Percentiles rank a stretch among this genome's conserved stretches.
These are phyloP conservation scores for Penicillium diatomitis DNA, from an alignment of 495 filamentous ascomycete genomes.

Conservation along the genomic window DNA sequence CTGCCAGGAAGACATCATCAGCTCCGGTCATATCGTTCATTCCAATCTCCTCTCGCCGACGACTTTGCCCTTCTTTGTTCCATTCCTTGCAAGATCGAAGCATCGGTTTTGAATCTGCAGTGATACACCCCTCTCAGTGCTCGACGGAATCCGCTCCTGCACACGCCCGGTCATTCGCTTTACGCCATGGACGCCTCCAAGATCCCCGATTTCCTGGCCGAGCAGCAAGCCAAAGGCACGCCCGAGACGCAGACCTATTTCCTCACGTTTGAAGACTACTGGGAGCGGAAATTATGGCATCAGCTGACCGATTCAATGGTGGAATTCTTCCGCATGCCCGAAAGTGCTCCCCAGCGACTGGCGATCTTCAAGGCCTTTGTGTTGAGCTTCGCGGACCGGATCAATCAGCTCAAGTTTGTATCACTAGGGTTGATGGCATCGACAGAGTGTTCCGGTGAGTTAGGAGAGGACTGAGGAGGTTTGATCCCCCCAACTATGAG, in stretches of 20 bases:
- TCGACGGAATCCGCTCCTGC: too few relatives aligned
- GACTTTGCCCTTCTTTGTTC: background rate
- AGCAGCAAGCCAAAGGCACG: slow-evolving; percentile 76
- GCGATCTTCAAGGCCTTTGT: slow-evolving; percentile 90
- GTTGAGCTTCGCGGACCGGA: slow-evolving; percentile 91
- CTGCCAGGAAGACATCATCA: slow-evolving; percentile 13
- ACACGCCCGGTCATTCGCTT: background rate
- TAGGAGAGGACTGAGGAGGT: background rate
- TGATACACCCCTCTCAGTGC: too few relatives aligned
- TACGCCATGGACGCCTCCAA: slow-evolving; percentile 68
- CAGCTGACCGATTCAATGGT: slow-evolving; percentile 87
- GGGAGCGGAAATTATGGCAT: slow-evolving; percentile 99
- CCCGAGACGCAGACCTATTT: slow-evolving; percentile 80
- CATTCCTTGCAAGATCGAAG: background rate
- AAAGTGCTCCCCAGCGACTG: slow-evolving; percentile 77
- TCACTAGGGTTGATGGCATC: slow-evolving; percentile 78
- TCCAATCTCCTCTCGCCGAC: slow-evolving; percentile 8
- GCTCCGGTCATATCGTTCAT: slow-evolving; percentile 1
- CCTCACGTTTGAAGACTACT: slow-evolving; percentile 90
- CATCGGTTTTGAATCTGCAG: too few relatives aligned
- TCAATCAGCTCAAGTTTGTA: slow-evolving; percentile 97
- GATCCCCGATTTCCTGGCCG: slow-evolving; percentile 83
- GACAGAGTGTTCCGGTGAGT: slow-evolving; percentile 73
- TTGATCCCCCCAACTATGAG: too few relatives aligned
- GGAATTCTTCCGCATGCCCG: slow-evolving; percentile 76